phyloP scores from a whole-genome alignment of 352 stramenopile species.

The Phytophthora boehmeriae region DNA sequence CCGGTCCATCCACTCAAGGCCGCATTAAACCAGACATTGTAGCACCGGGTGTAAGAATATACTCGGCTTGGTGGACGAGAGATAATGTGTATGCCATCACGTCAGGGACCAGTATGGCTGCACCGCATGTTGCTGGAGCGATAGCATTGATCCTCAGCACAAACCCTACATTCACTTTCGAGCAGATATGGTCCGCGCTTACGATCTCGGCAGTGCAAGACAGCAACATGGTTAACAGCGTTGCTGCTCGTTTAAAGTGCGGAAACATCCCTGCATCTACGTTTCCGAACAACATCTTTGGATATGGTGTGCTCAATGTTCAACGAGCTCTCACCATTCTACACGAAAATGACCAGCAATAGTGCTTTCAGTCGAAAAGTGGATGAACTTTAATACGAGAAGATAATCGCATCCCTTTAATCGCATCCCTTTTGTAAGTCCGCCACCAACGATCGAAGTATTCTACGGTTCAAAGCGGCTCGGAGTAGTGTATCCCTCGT shows the following conservation, averaged over 20 bases:
- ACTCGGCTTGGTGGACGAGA: conserved; percentile 40
- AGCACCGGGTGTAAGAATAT: conserved; percentile 40
- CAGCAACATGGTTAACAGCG: conserved; percentile 12
- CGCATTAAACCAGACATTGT: conserved; percentile 52
- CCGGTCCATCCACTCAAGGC: conserved; percentile 31
- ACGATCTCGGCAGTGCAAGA: conserved; percentile 6
- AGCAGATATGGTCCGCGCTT: conserved; percentile 32
- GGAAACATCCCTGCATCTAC: conserved; percentile 24
- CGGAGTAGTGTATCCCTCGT: conserved; percentile 27
- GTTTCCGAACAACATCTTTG: conserved; percentile 42
- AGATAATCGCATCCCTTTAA: not conserved
- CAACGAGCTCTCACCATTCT: conserved; percentile 10
- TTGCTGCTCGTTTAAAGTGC: conserved; percentile 10
- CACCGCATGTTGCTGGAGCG: conserved; percentile 46
- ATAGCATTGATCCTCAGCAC: conserved; percentile 49
- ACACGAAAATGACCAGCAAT: not conserved
- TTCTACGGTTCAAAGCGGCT: conserved; percentile 11
- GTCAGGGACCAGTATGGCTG: conserved; percentile 58
- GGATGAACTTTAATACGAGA: not conserved
- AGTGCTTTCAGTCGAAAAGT: not conserved
- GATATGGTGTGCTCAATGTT: conserved; percentile 32
- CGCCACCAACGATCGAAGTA: too few relatives aligned
- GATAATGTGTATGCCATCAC: conserved; percentile 42
- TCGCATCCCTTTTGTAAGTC: too few relatives aligned
- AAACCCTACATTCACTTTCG: conserved; percentile 32